Evolutionary conservation across 1,284 basidiomycete species (phyloP).

Genomic region (Ganoderma multipileum): DNA sequence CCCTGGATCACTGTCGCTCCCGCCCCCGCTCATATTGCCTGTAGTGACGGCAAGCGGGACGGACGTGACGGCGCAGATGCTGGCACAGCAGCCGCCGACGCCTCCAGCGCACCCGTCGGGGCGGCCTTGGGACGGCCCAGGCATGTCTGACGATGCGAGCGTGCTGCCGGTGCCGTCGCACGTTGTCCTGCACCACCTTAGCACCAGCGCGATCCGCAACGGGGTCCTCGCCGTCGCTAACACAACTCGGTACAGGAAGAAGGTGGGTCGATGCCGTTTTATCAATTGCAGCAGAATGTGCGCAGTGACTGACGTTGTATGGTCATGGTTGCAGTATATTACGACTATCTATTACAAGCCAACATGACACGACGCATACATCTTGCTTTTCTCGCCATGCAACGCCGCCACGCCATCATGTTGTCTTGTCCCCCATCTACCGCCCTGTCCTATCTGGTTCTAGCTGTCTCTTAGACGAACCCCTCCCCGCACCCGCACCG

Average conservation of each 20-base stretch:
- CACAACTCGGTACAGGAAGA: constrained; percentile 93
- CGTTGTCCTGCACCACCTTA: constrained; percentile 94
- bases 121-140: constrained; percentile 44
- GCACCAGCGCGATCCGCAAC: constrained; percentile 95
- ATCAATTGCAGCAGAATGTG: neutral
- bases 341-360: constrained; percentile 75
- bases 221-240: constrained; percentile 94
- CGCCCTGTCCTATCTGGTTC: neutral
- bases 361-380: constrained; percentile 40
- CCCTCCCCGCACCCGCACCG: neutral
- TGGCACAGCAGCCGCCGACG: constrained; percentile 26
- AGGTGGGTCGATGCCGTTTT: constrained; percentile 57
- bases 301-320: constrained; percentile 22
- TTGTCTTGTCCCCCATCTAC: neutral
- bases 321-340: constrained; percentile 54
- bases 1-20: constrained; percentile 14
- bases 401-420: neutral
- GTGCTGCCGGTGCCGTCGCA: constrained; percentile 95
- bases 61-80: constrained; percentile 40
- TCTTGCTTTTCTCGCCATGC: neutral
- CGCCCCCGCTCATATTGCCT: constrained; percentile 39
- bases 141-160: constrained; percentile 86
- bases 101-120: constrained; percentile 20
- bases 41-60: constrained; percentile 53
- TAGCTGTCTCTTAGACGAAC: constrained; percentile 14